Percentiles rank a stretch among this genome's conserved stretches.
These are phyloP conservation scores for Extremus antarcticus DNA, from an alignment of 495 filamentous ascomycete genomes.

Conservation along the genomic window DNA sequence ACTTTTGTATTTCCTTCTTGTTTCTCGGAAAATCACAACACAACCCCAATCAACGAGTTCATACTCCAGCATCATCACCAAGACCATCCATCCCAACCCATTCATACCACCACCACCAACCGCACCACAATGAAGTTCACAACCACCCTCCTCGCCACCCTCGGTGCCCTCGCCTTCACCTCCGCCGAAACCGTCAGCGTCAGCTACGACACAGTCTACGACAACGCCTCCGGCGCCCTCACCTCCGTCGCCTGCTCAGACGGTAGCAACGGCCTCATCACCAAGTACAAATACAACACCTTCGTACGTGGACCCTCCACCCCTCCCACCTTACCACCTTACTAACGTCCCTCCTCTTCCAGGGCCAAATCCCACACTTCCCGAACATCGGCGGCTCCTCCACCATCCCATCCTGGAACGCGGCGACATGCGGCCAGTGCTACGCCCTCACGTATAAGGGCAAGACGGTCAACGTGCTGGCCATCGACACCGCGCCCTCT, in stretches of 20 bases:
- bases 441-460: constrained; percentile 51
- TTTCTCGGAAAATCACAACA: background rate
- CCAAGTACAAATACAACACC: constrained; percentile 36
- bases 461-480: constrained; percentile 52
- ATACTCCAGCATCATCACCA: background rate
- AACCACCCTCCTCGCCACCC: background rate
- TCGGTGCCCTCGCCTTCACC: background rate
- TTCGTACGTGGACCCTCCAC: no score
- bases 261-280: constrained; percentile 48
- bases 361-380: constrained; percentile 19
- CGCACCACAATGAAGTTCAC: background rate
- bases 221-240: constrained; percentile 37
- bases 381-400: constrained; percentile 6
- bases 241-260: constrained; percentile 44
- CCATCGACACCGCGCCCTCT: constrained; percentile 48
- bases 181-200: constrained; percentile 26
- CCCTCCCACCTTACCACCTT: no score
- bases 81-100: background rate
- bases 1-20: background rate
- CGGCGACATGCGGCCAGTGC: constrained; percentile 55
- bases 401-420: constrained; percentile 50
- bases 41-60: background rate
- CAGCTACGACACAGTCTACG: constrained; percentile 50
- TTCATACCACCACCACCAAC: background rate
- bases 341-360: no score